Evolutionary conservation across 2,329 filamentous ascomycete species (phyloP).

Genomic region (Xylaria digitata): DNA sequence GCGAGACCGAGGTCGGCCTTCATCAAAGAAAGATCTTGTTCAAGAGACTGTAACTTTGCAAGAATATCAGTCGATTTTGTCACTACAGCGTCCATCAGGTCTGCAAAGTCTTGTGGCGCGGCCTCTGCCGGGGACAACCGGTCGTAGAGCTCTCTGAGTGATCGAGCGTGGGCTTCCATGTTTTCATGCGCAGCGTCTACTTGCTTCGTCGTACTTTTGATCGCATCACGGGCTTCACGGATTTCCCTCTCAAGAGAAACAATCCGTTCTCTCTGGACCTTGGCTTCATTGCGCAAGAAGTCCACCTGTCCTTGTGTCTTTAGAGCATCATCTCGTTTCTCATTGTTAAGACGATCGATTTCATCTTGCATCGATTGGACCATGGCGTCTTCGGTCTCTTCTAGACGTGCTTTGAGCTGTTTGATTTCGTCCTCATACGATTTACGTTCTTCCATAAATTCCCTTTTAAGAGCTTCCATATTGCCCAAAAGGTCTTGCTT

Average conservation of each 20-base stretch:
- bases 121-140: constrained; percentile 66
- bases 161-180: constrained; percentile 62
- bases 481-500: constrained; percentile 96
- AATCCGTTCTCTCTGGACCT: constrained; percentile 68
- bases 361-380: constrained; percentile 79
- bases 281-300: constrained; percentile 70
- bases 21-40: constrained; percentile 69
- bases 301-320: constrained; percentile 72
- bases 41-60: constrained; percentile 68
- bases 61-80: constrained; percentile 68
- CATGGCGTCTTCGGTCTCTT: constrained; percentile 92
- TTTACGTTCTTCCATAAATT: constrained; percentile 87
- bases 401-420: constrained; percentile 78
- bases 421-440: constrained; percentile 84
- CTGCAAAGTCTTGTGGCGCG: constrained; percentile 66
- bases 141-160: constrained; percentile 68
- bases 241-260: constrained; percentile 69
- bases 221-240: constrained; percentile 65
- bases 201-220: constrained; percentile 62
- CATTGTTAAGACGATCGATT: constrained; percentile 70
- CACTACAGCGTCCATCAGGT: constrained; percentile 70
- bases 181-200: constrained; percentile 63
- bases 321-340: constrained; percentile 66
- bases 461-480: constrained; percentile 89
- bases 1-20: constrained; percentile 72